Evolutionary conservation across 108 stramenopile species (phyloP).

Genomic region (Skeletonema costatum): DNA sequence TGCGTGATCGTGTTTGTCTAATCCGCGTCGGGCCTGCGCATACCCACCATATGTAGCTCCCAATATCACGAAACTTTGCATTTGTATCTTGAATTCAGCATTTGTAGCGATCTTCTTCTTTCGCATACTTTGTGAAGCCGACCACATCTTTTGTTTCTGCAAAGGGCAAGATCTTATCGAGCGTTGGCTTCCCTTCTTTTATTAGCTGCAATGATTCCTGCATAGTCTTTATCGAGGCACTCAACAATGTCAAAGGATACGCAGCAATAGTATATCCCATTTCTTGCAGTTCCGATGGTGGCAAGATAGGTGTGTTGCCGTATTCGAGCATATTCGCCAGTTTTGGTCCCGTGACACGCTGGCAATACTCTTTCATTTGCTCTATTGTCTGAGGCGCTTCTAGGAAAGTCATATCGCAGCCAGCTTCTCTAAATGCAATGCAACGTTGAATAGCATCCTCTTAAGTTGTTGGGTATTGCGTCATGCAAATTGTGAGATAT

Average conservation of each 20-base stretch:
- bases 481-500: not conserved
- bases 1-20: no score
- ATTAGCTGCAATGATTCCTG: conserved; percentile 76
- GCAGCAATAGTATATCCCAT: conserved; percentile 98
- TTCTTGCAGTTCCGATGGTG: conserved; percentile 80
- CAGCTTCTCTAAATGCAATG: conserved; percentile 88
- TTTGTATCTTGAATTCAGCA: not conserved
- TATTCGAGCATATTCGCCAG: conserved; percentile 96
- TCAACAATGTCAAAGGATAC: conserved; percentile 93
- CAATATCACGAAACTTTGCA: not conserved
- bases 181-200: conserved; percentile 76
- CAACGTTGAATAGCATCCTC: conserved; percentile 93
- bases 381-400: conserved; percentile 88
- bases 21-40: no score
- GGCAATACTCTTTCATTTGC: conserved; percentile 92
- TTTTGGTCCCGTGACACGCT: conserved; percentile 89
- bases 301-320: conserved; percentile 90
- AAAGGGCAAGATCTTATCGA: conserved; percentile 86
- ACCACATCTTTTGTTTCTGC: conserved; percentile 86
- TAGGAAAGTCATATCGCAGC: conserved; percentile 94
- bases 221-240: conserved; percentile 95
- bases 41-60: no score
- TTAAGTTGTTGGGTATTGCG: not conserved
- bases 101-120: conserved; percentile 75
- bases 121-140: conserved; percentile 79